phyloP scores from a whole-genome alignment of 805 yeast genomes.

The Candida multigemmis region DNA sequence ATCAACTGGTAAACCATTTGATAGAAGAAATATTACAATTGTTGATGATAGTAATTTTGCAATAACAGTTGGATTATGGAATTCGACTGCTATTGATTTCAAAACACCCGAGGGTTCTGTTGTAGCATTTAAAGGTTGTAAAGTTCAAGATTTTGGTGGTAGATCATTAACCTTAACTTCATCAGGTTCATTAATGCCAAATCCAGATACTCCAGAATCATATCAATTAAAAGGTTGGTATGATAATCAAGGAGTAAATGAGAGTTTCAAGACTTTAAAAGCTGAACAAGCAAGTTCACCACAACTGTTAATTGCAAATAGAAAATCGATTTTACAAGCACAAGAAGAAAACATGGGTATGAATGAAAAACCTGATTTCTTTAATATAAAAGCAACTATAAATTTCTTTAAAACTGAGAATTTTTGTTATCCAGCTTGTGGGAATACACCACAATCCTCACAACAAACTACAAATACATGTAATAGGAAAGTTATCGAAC shows the following conservation, averaged over 20 bases:
- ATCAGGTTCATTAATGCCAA: slow-evolving; percentile 63
- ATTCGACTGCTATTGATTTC: slow-evolving; percentile 75
- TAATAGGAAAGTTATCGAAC: slow-evolving; percentile 73
- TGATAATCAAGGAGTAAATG: slow-evolving; percentile 64
- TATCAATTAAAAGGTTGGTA: slow-evolving; percentile 91
- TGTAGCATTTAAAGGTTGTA: slow-evolving; percentile 86
- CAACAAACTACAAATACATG: slow-evolving; percentile 31
- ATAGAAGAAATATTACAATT: slow-evolving; percentile 79
- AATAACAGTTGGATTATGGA: slow-evolving; percentile 83
- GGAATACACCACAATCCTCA: slow-evolving; percentile 30
- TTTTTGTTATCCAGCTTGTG: slow-evolving; percentile 87
- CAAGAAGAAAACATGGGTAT: slow-evolving; percentile 61
- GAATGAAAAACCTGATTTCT: slow-evolving; percentile 73
- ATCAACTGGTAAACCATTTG: slow-evolving; percentile 82
- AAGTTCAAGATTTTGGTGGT: slow-evolving; percentile 83
- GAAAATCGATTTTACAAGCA: slow-evolving; percentile 61
- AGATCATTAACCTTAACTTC: slow-evolving; percentile 74
- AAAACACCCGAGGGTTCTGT: slow-evolving; percentile 66
- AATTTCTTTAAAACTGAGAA: slow-evolving; percentile 64
- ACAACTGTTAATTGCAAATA: slow-evolving; percentile 36
- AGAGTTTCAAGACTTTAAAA: slow-evolving; percentile 54
- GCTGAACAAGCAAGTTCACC: slow-evolving; percentile 34
- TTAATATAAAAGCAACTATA: slow-evolving; percentile 66
- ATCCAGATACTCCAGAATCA: slow-evolving; percentile 88
- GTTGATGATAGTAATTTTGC: slow-evolving; percentile 81